Evolutionary conservation across 2,329 filamentous ascomycete genomes (phyloP).

Genomic region (Aureobasidium subglaciale): DNA sequence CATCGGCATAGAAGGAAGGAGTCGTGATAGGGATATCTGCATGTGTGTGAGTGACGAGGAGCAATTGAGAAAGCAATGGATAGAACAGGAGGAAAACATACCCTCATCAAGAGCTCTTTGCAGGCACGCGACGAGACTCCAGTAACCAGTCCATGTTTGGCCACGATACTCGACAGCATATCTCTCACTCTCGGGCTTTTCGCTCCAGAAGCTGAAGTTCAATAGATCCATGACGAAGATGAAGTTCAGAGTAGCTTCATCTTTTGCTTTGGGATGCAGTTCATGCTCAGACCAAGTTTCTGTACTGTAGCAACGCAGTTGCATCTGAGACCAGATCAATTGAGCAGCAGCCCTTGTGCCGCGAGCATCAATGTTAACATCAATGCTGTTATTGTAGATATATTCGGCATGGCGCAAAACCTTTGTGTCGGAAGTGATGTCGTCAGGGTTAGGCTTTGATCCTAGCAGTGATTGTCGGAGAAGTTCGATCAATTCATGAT

Average conservation of each 20-base stretch:
- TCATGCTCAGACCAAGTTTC: conserved; percentile 83
- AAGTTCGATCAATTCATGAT: conserved; percentile 78
- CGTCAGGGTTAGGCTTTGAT: conserved; percentile 20
- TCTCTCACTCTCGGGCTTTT: conserved; percentile 58
- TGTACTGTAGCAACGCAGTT: conserved; percentile 73
- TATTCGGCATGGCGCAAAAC: conserved; percentile 78
- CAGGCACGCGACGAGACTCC: conserved; percentile 81
- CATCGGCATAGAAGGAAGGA: conserved; percentile 76
- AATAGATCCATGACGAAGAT: conserved; percentile 96
- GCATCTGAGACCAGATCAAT: conserved; percentile 74
- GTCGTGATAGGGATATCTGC: conserved; percentile 80
- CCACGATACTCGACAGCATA: conserved; percentile 79
- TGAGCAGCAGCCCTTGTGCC: conserved; percentile 76
- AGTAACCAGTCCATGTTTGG: conserved; percentile 86
- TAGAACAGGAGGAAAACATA: conserved; percentile 31
- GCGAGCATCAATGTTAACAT: conserved; percentile 80
- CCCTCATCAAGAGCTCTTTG: conserved; percentile 85
- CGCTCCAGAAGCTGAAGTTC: conserved; percentile 94
- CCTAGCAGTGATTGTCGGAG: conserved; percentile 73
- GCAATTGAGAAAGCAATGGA: not conserved
- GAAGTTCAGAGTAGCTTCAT: conserved; percentile 69
- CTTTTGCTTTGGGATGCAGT: conserved; percentile 76
- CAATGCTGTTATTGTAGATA: conserved; percentile 86
- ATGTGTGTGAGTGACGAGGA: not conserved
- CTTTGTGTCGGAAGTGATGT: conserved; percentile 60